Evolutionary conservation across 352 stramenopile genomes (phyloP).

Genomic region (Phytopythium montanum): DNA sequence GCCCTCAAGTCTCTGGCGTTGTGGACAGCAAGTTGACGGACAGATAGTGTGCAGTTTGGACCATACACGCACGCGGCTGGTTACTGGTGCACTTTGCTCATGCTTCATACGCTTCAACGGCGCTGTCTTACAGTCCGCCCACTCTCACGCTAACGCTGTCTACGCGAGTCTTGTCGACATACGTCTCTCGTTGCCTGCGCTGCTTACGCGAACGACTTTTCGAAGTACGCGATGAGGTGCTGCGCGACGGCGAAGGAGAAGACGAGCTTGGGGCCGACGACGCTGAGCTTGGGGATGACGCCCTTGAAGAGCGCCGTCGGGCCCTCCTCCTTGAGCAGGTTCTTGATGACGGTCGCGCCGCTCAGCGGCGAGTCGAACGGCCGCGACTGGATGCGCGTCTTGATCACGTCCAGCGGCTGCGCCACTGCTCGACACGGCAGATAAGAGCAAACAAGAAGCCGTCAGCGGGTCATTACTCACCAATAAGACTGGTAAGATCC

Average conservation of each 20-base stretch:
- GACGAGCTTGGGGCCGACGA: constrained; percentile 95
- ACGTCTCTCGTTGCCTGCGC: too few species aligned
- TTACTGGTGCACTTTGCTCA: neutral
- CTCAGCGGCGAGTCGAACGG: constrained; percentile 93
- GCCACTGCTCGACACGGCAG: constrained; percentile 68
- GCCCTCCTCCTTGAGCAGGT: constrained; percentile 93
- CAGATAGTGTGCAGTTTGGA: neutral
- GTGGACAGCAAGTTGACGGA: neutral
- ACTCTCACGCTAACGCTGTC: neutral
- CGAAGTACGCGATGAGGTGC: constrained; percentile 93
- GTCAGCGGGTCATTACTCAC: constrained; percentile 4
- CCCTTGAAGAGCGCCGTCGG: constrained; percentile 93
- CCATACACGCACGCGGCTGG: neutral
- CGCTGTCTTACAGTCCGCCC: neutral
- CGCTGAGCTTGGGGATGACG: constrained; percentile 92
- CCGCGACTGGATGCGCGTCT: constrained; percentile 93
- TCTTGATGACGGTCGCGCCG: constrained; percentile 88
- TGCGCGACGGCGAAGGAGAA: constrained; percentile 96
- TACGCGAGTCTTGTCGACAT: neutral
- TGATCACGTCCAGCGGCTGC: constrained; percentile 94
- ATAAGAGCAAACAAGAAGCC: constrained; percentile 5
- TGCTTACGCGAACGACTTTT: constrained; percentile 58
- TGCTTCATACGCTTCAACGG: neutral
- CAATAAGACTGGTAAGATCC: constrained; percentile 2
- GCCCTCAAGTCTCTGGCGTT: neutral